Evolutionary conservation across 108 stramenopile genomes (phyloP).

Genomic region (Cylindrotheca closterium): DNA sequence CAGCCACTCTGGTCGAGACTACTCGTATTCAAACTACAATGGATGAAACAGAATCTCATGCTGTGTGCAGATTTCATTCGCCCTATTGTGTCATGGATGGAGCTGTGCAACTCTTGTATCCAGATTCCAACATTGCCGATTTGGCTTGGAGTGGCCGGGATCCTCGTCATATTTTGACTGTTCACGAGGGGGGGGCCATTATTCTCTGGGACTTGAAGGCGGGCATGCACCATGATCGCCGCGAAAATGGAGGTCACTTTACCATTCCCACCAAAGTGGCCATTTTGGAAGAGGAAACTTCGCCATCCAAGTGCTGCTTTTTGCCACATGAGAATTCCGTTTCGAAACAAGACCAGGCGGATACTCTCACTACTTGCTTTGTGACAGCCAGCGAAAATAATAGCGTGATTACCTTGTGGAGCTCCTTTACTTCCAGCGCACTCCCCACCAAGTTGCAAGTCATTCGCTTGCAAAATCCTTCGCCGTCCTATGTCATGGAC

Average conservation of each 20-base stretch:
- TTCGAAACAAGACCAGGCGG: constrained; percentile 1
- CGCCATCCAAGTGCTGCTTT: constrained; percentile 44
- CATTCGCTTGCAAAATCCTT: constrained; percentile 35
- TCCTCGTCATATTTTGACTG: constrained; percentile 56
- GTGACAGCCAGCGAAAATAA: constrained; percentile 58
- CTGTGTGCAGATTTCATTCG: constrained; percentile 32
- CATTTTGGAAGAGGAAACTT: constrained; percentile 6
- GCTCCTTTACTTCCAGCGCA: constrained; percentile 42
- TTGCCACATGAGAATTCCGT: constrained; percentile 54
- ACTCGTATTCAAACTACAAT: constrained; percentile 40
- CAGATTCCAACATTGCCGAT: constrained; percentile 41
- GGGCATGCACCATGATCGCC: not conserved
- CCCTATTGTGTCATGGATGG: constrained; percentile 42
- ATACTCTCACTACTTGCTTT: constrained; percentile 63
- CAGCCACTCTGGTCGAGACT: constrained; percentile 76
- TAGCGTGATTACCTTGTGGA: constrained; percentile 65
- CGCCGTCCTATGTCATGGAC: constrained; percentile 48
- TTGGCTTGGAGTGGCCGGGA: constrained; percentile 61
- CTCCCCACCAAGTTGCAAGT: constrained; percentile 50
- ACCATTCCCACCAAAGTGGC: constrained; percentile 13
- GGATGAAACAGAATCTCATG: constrained; percentile 33
- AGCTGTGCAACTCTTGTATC: constrained; percentile 34
- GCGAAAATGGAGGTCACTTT: constrained; percentile 5
- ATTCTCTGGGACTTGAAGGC: constrained; percentile 67
- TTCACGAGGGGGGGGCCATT: constrained; percentile 61